Percentiles rank a stretch among this genome's conserved stretches.
phyloP scores from a whole-genome alignment of 495 filamentous ascomycete genomes.

The Penicillium nucicola region DNA sequence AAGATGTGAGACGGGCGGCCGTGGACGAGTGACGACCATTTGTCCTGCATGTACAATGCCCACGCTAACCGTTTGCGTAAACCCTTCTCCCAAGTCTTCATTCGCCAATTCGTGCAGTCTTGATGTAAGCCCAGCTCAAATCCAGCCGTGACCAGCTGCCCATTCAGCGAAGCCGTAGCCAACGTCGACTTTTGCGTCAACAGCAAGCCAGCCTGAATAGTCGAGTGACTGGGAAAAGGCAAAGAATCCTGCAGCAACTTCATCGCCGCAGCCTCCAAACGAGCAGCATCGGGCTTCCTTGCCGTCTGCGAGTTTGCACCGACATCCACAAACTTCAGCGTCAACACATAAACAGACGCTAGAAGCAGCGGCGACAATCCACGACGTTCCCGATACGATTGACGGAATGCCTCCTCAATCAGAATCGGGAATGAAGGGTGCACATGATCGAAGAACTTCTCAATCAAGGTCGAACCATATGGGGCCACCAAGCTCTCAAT shows the following conservation, averaged over 20 bases:
- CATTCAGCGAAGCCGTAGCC: slow-evolving; percentile 81
- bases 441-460: slow-evolving; percentile 82
- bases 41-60: slow-evolving; percentile 60
- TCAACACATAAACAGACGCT: slow-evolving; percentile 85
- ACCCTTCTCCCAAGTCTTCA: slow-evolving; percentile 53
- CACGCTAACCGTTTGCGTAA: slow-evolving; percentile 57
- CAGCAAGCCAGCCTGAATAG: slow-evolving; percentile 86
- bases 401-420: slow-evolving; percentile 81
- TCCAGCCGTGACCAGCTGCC: slow-evolving; percentile 61
- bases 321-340: slow-evolving; percentile 85
- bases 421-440: slow-evolving; percentile 91
- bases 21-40: slow-evolving; percentile 56
- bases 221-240: slow-evolving; percentile 83
- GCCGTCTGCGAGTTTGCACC: slow-evolving; percentile 61
- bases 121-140: slow-evolving; percentile 57
- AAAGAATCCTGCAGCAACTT: slow-evolving; percentile 72
- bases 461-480: slow-evolving; percentile 75
- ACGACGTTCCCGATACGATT: slow-evolving; percentile 75
- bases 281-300: slow-evolving; percentile 68
- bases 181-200: slow-evolving; percentile 85
- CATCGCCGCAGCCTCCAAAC: slow-evolving; percentile 74
- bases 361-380: slow-evolving; percentile 81
- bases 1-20: slow-evolving; percentile 56
- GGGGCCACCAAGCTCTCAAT: slow-evolving; percentile 82
- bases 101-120: slow-evolving; percentile 53